Base-by-base conservation (phyloP, 805 yeast genomes). In the Ogataea haglerorum region DNA sequence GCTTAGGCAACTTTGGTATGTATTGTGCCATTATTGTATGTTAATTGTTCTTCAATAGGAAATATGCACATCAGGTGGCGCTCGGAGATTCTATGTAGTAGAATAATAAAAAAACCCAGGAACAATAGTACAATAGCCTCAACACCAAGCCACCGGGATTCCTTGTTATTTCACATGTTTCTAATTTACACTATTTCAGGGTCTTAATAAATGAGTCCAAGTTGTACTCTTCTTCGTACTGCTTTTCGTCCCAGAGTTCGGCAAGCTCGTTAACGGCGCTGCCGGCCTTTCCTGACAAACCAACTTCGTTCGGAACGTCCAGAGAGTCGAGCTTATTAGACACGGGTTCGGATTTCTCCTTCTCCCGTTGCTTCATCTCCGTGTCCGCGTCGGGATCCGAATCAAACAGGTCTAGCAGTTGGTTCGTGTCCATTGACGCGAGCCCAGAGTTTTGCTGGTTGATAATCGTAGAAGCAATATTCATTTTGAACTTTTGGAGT, bases 381-480 rank as follows among this genome's bases (percentile, higher is more conserved):
- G 36, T 38, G 13, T 38, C 48, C 10, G 45, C 52, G 3, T 59
- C 52, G 4, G 79, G 86, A 38, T 83, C 85, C 5, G 83, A 82
- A 50, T 86, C 88, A 58, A 93, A 93, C 58, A 93, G 67, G 57
- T 93, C 98, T 29, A 93, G 68, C 45, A 93, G 71, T 63, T 93
- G 98, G 57, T 86, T 88, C 0, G 99, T 91, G 56, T 88, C 97
- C 99, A 93, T 93, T 0, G 97, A 86, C 3, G 87, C 78, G 47
- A 93, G 73, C 0, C 98, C 98, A n/a, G 95, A 78, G 61, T 93
- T 93, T 58, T 93, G 99, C 62, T 93, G 99, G 58, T 89, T 90
- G 38, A 93, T 95, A 52, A 93, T 85, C 0, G 98, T 86, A 0
- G 95, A 86, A 0, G 99, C 99, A 57, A 93, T 88, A 58, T 93